Evolutionary conservation across 495 filamentous ascomycete genomes (phyloP).

Genomic region (Cladorrhinum samala): DNA sequence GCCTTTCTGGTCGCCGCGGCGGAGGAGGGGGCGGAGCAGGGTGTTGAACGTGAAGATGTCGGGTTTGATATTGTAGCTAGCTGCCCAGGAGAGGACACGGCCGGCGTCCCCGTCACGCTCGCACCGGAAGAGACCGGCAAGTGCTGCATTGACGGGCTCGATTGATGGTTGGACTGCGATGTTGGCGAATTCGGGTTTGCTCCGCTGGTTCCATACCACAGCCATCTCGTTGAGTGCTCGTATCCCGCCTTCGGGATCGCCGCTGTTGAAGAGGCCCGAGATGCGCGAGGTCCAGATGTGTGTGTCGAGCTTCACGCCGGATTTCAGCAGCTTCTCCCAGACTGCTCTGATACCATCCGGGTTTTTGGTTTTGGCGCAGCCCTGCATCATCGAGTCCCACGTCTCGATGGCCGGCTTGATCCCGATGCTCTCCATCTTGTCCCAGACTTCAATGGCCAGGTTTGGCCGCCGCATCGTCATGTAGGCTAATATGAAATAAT

Average conservation of each 20-base stretch:
- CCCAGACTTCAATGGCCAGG: constrained; percentile 53
- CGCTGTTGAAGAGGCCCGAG: constrained; percentile 48
- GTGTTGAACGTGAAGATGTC: constrained; percentile 65
- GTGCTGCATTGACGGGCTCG: constrained; percentile 56
- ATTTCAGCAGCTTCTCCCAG: constrained; percentile 50
- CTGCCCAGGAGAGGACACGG: constrained; percentile 54
- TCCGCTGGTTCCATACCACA: constrained; percentile 41
- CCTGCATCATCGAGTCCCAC: constrained; percentile 59
- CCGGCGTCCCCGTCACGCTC: constrained; percentile 30
- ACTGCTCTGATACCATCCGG: constrained; percentile 45
- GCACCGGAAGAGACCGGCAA: constrained; percentile 37
- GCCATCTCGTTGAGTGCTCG: constrained; percentile 56
- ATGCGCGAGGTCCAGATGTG: constrained; percentile 58
- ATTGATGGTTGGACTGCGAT: constrained; percentile 50
- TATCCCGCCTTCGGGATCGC: constrained; percentile 44
- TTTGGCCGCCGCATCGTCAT: constrained; percentile 43
- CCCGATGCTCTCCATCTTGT: constrained; percentile 46
- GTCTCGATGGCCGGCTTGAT: constrained; percentile 48
- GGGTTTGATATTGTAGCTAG: constrained; percentile 48
- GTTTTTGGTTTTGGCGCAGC: constrained; percentile 46
- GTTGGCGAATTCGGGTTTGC: constrained; percentile 23
- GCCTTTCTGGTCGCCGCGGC: constrained; percentile 28
- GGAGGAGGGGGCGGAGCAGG: constrained; percentile 52
- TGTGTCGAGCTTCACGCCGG: constrained; percentile 49
- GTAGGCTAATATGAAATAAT: constrained; percentile 49